These are phyloP conservation scores for Microsporum audouinii DNA, from an alignment of 2,329 filamentous ascomycete species.

Conservation along the genomic window DNA sequence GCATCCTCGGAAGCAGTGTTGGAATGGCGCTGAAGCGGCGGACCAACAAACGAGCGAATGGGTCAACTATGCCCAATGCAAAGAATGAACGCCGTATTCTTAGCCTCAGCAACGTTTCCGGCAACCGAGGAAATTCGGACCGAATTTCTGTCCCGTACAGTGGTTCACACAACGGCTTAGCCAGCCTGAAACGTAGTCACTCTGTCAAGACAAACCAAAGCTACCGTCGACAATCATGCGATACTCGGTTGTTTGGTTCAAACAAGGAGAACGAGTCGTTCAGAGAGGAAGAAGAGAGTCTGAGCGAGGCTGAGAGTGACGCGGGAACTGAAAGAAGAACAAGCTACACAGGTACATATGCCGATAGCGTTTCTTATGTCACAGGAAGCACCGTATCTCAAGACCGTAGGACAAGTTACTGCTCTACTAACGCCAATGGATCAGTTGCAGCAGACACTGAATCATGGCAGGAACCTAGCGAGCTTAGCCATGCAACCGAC, in stretches of 20 bases:
- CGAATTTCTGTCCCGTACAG: conserved; percentile 22
- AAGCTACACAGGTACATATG: conserved; percentile 33
- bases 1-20: conserved; percentile 32
- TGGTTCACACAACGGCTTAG: conserved; percentile 30
- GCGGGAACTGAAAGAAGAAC: conserved; percentile 34
- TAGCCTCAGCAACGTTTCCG: conserved; percentile 79
- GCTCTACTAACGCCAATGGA: conserved; percentile 25
- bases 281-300: conserved; percentile 50
- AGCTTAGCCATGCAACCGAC: conserved; percentile 4
- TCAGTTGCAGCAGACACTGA: conserved; percentile 22
- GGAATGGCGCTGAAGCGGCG: conserved; percentile 42
- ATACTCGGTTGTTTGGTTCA: conserved; percentile 36
- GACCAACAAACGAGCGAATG: conserved; percentile 34
- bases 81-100: conserved; percentile 59
- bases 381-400: conserved; percentile 32
- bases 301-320: conserved; percentile 40
- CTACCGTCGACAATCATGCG: conserved; percentile 60
- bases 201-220: conserved; percentile 54
- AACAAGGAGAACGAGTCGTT: conserved; percentile 54
- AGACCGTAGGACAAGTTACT: conserved; percentile 31
- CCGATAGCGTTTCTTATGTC: conserved; percentile 32
- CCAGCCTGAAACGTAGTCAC: conserved; percentile 63
- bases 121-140: conserved; percentile 43
- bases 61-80: conserved; percentile 34
- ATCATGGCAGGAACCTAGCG: conserved; percentile 17